Percentiles rank a stretch among this genome's conserved stretches.
Conservation (phyloP, 441 rosid genomes). For the Raphanus hybrid region DNA sequence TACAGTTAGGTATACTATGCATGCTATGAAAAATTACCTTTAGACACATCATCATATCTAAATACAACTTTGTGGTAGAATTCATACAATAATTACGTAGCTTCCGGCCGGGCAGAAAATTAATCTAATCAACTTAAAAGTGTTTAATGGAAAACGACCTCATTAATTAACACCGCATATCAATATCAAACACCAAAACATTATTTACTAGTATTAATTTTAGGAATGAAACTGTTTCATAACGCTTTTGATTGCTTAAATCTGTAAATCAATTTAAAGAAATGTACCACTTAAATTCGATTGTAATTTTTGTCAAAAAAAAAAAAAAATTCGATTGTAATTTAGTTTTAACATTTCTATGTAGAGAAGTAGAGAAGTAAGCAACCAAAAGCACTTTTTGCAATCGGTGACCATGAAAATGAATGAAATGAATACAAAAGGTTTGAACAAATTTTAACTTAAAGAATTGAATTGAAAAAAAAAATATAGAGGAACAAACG, state of each 20-base stretch:
- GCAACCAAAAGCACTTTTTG: too few species aligned
- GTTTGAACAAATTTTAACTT: too few species aligned
- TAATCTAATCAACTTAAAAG: neutral
- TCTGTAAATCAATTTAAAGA: neutral
- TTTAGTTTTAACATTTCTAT: too few species aligned
- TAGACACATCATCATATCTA: neutral
- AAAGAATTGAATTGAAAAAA: too few species aligned
- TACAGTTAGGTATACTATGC: neutral
- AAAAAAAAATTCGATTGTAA: neutral
- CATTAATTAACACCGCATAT: neutral
- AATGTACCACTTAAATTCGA: neutral
- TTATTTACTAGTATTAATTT: neutral
- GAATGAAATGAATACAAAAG: too few species aligned
- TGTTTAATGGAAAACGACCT: neutral
- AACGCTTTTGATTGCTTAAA: neutral
- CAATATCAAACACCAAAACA: neutral
- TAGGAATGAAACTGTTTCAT: neutral
- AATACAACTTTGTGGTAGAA: neutral
- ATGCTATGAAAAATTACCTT: neutral
- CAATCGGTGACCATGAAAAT: too few species aligned
- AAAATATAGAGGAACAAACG: too few species aligned
- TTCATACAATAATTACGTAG: neutral
- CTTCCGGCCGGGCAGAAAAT: neutral
- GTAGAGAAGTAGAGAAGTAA: too few species aligned
- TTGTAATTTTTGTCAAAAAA: too few species aligned